These are phyloP conservation scores for Daldinia decipiens DNA, from an alignment of 495 filamentous ascomycete species.

Conservation along the genomic window DNA sequence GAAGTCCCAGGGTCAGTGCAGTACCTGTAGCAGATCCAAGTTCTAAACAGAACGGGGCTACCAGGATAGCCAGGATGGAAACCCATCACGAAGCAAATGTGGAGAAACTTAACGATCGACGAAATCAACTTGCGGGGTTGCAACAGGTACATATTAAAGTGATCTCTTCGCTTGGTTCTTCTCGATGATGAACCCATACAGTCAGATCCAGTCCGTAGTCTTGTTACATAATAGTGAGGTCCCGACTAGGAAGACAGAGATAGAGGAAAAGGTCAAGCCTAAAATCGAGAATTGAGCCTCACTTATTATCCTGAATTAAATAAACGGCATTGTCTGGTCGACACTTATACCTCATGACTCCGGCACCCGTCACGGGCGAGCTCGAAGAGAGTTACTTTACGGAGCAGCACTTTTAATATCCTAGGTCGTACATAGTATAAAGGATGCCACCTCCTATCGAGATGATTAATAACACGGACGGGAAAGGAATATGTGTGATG, in stretches of 20 bases:
- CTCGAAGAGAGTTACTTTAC: constrained; percentile 10
- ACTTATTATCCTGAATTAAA: constrained; percentile 44
- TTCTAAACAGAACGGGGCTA: constrained; percentile 5
- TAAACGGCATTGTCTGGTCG: constrained; percentile 22
- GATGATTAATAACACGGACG: constrained; percentile 17
- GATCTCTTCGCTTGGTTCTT: constrained; percentile 25
- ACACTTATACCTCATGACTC: constrained; percentile 16
- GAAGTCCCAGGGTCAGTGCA: constrained; percentile 21
- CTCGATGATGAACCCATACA: constrained; percentile 12
- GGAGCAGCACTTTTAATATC: neutral
- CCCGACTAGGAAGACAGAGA: constrained; percentile 29
- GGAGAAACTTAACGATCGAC: constrained; percentile 38
- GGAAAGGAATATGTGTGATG: neutral
- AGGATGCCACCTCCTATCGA: constrained; percentile 6
- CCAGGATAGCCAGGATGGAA: constrained; percentile 14
- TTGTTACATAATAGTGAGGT: constrained; percentile 29
- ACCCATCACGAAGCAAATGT: constrained; percentile 28
- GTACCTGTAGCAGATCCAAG: constrained; percentile 26
- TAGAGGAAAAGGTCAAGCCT: constrained; percentile 33
- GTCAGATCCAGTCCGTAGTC: neutral
- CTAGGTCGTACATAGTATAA: constrained; percentile 6
- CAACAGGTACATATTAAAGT: constrained; percentile 37
- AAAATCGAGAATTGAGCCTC: constrained; percentile 42
- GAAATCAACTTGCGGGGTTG: constrained; percentile 39
- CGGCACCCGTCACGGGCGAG: neutral